Evolutionary conservation across 2,329 filamentous ascomycete genomes (phyloP), one percentile per base, ranked within the genome.

Genomic region (Nemania sp.): DNA sequence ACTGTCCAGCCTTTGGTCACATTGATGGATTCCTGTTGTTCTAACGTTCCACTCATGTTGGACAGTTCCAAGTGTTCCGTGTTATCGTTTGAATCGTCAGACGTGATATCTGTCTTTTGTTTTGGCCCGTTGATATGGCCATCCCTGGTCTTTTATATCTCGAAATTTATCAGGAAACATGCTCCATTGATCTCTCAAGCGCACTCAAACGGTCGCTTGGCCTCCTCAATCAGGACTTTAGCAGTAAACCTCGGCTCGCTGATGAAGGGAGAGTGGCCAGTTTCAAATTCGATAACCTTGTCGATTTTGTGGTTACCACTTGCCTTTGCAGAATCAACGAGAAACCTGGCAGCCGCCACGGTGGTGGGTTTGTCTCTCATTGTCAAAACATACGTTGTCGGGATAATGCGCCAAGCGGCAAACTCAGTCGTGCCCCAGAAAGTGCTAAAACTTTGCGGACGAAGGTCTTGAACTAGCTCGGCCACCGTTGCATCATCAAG

Each of bases 381-480:
- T n/a, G 61, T 59, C 10, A 67, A n/a, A 40, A 67, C 65, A 15
- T 66, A 70, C 6, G 65, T 68, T 13, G 67, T 68, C 13, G 65
- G 67, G 13, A 67, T 68, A 45, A 65, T n/a, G 5, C 67, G 63
- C 68, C 65, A 69, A 32, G 68, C 68, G 21, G 69, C 68, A 42
- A 62, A 58, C 2, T 57, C 67, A 10, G 59, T 69, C 6, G 55
- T 65, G 45, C 65, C 53, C 66, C 67, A 69, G 29, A 57, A 69
- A 25, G 63, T n/a, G 0, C 53, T 65, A 15, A 71, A 50, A 45
- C 68, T 69, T 18, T 71, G 67, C 12, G 68, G 64, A 4, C 50
- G 64, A 5, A 69, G 45, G 42, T 69, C 61, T 25, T 67, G 64
- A 2, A 43, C 60, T 2, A 67, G 58, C 37, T 66, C 56, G 15